Base-by-base conservation (phyloP, 2,329 filamentous ascomycete genomes). In the Pseudocercospora musae region DNA sequence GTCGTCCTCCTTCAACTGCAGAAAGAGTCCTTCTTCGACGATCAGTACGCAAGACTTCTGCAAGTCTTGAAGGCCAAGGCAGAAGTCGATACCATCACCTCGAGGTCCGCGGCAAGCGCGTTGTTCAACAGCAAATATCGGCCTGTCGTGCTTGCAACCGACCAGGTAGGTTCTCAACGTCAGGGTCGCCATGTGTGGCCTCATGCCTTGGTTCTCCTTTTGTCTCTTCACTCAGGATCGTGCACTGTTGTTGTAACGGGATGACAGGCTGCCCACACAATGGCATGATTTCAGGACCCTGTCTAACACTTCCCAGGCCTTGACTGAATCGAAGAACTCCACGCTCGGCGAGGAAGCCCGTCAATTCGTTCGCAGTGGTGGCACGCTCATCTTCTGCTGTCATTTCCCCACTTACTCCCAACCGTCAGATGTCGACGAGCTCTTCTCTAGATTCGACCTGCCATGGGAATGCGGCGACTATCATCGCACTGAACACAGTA, bases 381-480 rank as follows among this genome's bases (percentile, higher is more conserved):
- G 68, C 33, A 62, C 50, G 1, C 25, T 70, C 10, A 48, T 70
- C 58, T 65, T 69, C 54, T 65, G 65, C 54, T 63, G 67, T 42
- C 59, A 60, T 56, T 69, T 68, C 62, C 46, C 64, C 1, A 52
- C 49, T 48, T 62, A 62, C 59, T 44, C 62, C 10, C 52, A 57
- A 1, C 56, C 57, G 6, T 42, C 49, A 11, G 48, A 65, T 15
- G 54, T 67, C 58, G 58, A 56, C 18, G 49, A 25, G 15, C 58
- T 70, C 44, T 70, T 70, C 56, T 46, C 58, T n/a, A 46, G 48
- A 4, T 50, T 70, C 23, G 61, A 48, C 18, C 57, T 69, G 23
- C 60, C 66, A n/a, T 69, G 68, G 67, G 18, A 55, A 23, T 59
- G 46, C 3, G 66, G 67, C 40, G 62, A 68, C 52, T 70, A 69